Evolutionary conservation across 2,329 filamentous ascomycete species (phyloP).

Genomic region (Coniella vitis): DNA sequence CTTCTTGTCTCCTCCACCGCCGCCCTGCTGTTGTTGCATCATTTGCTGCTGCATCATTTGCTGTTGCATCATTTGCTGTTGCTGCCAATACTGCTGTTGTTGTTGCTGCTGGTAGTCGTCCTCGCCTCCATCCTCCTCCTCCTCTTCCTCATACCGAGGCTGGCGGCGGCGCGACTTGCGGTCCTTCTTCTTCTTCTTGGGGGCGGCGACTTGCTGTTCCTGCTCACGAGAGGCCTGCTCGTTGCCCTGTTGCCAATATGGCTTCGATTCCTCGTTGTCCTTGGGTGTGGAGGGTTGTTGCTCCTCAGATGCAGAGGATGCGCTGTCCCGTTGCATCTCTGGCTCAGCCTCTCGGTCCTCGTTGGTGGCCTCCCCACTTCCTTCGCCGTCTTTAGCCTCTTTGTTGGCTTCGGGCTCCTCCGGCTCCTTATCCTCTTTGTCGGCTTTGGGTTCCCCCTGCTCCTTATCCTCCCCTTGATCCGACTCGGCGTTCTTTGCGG

Average conservation of each 20-base stretch:
- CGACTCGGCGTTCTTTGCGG: neutral
- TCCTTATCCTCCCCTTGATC: neutral
- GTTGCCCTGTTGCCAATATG: conserved; percentile 22
- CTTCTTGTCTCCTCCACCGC: conserved; percentile 33
- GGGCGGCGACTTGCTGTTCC: conserved; percentile 20
- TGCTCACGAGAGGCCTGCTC: conserved; percentile 19
- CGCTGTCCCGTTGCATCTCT: conserved; percentile 56
- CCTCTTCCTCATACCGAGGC: conserved; percentile 11
- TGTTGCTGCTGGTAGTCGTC: conserved; percentile 19
- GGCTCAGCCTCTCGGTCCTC: conserved; percentile 42
- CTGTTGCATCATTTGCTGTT: conserved; percentile 21
- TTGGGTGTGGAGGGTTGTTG: conserved; percentile 27
- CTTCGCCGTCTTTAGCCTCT: no score
- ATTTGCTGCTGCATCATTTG: conserved; percentile 25
- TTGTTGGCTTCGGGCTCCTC: no score
- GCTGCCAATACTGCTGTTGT: conserved; percentile 17
- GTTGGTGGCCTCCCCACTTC: conserved; percentile 9
- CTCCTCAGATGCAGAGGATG: conserved; percentile 28
- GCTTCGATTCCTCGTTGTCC: conserved; percentile 23
- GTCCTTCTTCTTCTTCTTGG: conserved; percentile 19
- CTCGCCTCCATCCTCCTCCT: conserved; percentile 18
- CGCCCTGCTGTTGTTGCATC: conserved; percentile 25
- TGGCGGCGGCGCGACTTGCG: conserved; percentile 14
- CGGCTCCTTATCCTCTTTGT: neutral
- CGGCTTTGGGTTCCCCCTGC: neutral